Evolutionary conservation across 768 basidiomycete species (phyloP), one percentile per base, ranked within the genome.

Genomic region (Trichaptum fuscoviolaceum): DNA sequence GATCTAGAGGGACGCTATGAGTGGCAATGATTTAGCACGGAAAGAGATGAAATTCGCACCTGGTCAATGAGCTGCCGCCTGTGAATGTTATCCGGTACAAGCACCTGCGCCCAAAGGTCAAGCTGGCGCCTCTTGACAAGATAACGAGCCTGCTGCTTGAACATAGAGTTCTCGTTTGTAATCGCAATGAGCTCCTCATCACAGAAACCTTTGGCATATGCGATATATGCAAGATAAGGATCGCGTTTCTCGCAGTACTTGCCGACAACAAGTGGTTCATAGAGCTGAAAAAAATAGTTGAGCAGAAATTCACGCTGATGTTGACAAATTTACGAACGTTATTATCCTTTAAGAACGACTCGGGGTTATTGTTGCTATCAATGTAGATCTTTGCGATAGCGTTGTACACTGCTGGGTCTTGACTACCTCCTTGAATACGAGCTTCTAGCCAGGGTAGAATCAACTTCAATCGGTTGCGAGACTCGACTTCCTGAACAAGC

Each of bases 201-300:
- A 75, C 97, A 99, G 78, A 98, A 91, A 66, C 97, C 97, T 76
- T 99, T 99, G 42, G 97, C 97, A 74, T 99, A 99, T 0, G 97
- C 97, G 71, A 99, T 99, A 80, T 96, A 99, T 25, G 97, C 97
- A 67, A 99, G 83, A 80, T 97, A 98, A 0, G 97, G 97, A 75
- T 99, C 97, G 58, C 97, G 91, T 64, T 93, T 93, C 79, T 99
- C 97, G 79, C 97, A 99, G 85, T 98, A 99, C 79, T 99, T 99
- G 65, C 97, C 97, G 68, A 99, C 95, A 57, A 97, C 89, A 62
- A 97, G 82, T 1, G 97, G 97, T 72, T 99, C 97, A 77, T 99
- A 99, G 26, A 98, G 78, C 94, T 96, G 65, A 26, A 69, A 23
- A 64, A 30, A 23, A n/a, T 61, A 71, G 70, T 59, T 62, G 36